Base-by-base conservation (phyloP, 1,284 basidiomycete species). In the Trichosporon sp. region DNA sequence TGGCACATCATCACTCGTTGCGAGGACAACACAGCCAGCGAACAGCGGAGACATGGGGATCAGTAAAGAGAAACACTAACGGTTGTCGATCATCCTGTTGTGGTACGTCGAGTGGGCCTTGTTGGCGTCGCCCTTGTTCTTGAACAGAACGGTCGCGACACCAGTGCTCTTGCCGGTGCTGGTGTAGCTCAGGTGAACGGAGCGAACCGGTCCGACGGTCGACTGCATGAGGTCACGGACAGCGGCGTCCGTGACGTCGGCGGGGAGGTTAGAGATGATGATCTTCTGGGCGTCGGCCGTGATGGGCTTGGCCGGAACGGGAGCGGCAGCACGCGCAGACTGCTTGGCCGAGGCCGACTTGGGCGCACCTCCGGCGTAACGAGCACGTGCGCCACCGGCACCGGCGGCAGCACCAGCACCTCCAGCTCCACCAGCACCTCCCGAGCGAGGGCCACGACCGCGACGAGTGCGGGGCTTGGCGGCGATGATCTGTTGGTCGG, bases 71-170 rank as follows among this genome's bases (percentile, higher is more conserved):
- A 48, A 70, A 72, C 91, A 97, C 96, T 95, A 92, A 98, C 96
- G 97, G 88, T 95, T 94, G 91, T 99, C 96, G 89, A 99, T 96
- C 87, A 99, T 91, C 83, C 96, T 91, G 87, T 95, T 94, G 89
- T 99, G 94, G 89, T 98, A 99, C 78, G 94, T 89, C 76, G 91
- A 88, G 86, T 91, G 96, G 4, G 96, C 96, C 87, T 92, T 94
- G 83, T 90, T 90, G 71, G 92, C 96, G 79, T 97, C 94, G 70
- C 94, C 94, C 78, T 90, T 90, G 78, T 90, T 90, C 80, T 88
- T 87, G 88, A 98, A 98, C 76, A 91, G 88, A 74, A 99, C 91
- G 11, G 91, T 90, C 59, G 95, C 95, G 73, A 91, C 87, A 73
- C 96, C 96, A 78, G 95, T 97, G 63, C 92, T 95, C 80, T 91